phyloP scores from a whole-genome alignment of 2,329 filamentous ascomycete genomes.

The Botrytis pseudocinerea region DNA sequence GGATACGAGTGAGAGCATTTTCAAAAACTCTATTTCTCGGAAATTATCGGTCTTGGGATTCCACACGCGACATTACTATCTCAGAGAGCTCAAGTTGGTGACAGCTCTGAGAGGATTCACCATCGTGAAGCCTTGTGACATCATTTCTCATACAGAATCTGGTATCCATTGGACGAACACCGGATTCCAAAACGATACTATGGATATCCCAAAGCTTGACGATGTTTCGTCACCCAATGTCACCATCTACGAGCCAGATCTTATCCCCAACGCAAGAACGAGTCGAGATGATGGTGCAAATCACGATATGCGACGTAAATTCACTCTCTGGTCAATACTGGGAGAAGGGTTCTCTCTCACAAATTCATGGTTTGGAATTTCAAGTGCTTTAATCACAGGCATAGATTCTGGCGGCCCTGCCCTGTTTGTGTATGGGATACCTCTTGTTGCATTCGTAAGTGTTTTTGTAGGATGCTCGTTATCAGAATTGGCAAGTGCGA shows the following conservation, averaged over 20 bases:
- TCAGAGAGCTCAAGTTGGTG: not conserved
- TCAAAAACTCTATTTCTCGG: not conserved
- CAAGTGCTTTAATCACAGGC: constrained; percentile 21
- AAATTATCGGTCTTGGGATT: not conserved
- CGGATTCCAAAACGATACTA: not conserved
- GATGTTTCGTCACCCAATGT: not conserved
- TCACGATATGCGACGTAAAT: constrained; percentile 22
- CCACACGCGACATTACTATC: not conserved
- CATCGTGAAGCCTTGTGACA: not conserved
- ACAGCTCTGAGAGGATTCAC: not conserved
- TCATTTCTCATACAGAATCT: not conserved
- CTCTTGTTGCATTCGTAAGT: constrained; percentile 10
- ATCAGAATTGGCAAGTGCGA: constrained; percentile 22
- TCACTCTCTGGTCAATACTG: constrained; percentile 21
- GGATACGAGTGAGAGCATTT: not conserved
- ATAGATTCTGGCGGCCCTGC: constrained; percentile 21
- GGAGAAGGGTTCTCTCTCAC: constrained; percentile 22
- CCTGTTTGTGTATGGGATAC: constrained; percentile 22
- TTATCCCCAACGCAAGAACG: not conserved
- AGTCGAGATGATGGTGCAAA: not conserved
- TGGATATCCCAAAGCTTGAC: constrained; percentile 17
- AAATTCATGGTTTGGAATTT: constrained; percentile 23
- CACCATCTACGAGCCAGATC: not conserved
- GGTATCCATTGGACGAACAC: not conserved
- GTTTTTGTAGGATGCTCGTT: constrained; percentile 19